A percentile compares a stretch with the other conserved stretches of the same genome.
Evolutionary conservation across 805 yeast genomes (phyloP).

Genomic region (Lachancea lanzarotensis): DNA sequence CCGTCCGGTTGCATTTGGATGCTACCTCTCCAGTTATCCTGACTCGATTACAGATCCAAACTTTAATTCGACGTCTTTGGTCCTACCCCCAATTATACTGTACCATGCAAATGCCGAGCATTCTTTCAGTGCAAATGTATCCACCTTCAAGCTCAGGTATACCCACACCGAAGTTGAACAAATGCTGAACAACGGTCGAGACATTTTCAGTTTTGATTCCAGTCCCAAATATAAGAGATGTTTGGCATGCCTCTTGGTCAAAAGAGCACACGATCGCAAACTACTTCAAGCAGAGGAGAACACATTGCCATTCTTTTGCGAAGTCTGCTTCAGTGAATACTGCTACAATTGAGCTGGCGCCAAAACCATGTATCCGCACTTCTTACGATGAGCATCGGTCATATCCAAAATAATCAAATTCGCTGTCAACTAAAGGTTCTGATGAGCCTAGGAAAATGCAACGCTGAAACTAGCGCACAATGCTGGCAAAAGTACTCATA

Average conservation of each 20-base stretch:
- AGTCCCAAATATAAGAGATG: slow-evolving; percentile 39
- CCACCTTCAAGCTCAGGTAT: slow-evolving; percentile 54
- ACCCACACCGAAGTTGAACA: slow-evolving; percentile 36
- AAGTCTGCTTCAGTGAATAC: slow-evolving; percentile 33
- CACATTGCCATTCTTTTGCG: slow-evolving; percentile 32
- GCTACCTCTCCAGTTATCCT: slow-evolving; percentile 37
- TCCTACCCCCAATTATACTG: slow-evolving; percentile 51
- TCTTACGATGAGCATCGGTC: background rate
- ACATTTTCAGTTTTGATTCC: slow-evolving; percentile 42
- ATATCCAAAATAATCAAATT: background rate
- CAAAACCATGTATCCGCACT: background rate
- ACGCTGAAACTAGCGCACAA: background rate
- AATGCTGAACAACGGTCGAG: slow-evolving; percentile 48
- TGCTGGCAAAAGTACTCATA: background rate
- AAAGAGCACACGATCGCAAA: slow-evolving; percentile 42
- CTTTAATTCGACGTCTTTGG: slow-evolving; percentile 6
- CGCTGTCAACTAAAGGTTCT: background rate
- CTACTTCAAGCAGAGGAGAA: slow-evolving; percentile 3
- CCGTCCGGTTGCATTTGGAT: slow-evolving; percentile 77
- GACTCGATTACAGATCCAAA: background rate
- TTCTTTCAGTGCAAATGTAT: slow-evolving; percentile 44
- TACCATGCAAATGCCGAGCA: slow-evolving; percentile 43
- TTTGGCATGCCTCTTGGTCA: slow-evolving; percentile 51
- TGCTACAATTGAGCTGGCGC: slow-evolving; percentile 33
- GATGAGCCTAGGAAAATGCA: background rate